Evolutionary conservation across 306 rosid species (phyloP).

Genomic region (Lotus japonicus): DNA sequence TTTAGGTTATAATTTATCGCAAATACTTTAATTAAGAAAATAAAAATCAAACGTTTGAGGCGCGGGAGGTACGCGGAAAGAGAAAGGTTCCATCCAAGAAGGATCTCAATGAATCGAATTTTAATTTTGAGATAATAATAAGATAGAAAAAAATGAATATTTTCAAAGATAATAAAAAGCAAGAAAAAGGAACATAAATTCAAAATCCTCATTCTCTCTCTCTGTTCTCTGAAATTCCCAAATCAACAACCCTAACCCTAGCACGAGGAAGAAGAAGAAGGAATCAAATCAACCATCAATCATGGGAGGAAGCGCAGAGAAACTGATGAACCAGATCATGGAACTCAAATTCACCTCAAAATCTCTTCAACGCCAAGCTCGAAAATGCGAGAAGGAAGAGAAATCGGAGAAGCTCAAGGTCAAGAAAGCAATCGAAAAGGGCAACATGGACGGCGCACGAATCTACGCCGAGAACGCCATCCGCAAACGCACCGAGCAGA

Average conservation of each 20-base stretch:
- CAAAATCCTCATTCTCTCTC: not conserved
- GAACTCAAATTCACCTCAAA: slow-evolving; percentile 87
- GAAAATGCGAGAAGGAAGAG: slow-evolving; percentile 94
- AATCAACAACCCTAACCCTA: slow-evolving; percentile 3
- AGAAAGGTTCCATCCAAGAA: too few relatives aligned
- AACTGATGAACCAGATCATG: slow-evolving; percentile 90
- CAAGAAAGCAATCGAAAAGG: slow-evolving; percentile 93
- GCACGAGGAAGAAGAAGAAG: not conserved
- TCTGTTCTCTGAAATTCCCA: not conserved
- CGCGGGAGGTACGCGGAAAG: too few relatives aligned
- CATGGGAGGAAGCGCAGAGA: slow-evolving; percentile 91
- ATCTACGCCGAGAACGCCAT: slow-evolving; percentile 97
- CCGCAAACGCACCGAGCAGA: slow-evolving; percentile 87
- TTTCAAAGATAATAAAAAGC: too few relatives aligned
- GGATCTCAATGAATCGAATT: too few relatives aligned
- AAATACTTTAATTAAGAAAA: too few relatives aligned
- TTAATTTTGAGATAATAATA: too few relatives aligned
- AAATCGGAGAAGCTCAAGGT: slow-evolving; percentile 85
- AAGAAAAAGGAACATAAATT: too few relatives aligned
- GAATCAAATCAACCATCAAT: not conserved
- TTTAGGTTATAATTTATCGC: too few relatives aligned
- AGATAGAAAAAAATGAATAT: too few relatives aligned
- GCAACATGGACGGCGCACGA: slow-evolving; percentile 89
- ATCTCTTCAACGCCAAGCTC: slow-evolving; percentile 80
- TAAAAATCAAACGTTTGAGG: too few relatives aligned